Conservation (phyloP, 139 green algal species). For the Microglena sp. region DNA sequence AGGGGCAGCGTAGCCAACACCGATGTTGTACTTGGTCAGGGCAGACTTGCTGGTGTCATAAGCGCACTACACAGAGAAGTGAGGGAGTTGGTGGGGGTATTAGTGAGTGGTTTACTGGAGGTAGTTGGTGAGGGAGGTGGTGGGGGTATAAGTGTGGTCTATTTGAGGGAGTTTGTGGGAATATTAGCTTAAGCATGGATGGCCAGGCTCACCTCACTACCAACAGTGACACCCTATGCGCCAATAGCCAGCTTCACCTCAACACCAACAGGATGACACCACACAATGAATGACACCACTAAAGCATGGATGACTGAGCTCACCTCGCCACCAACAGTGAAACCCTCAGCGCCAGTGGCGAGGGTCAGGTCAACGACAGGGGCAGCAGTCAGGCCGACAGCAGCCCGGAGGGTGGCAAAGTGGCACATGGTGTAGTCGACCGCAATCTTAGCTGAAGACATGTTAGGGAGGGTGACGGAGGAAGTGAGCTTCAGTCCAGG, state of each 20-base stretch:
- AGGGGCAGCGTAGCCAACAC: conserved; percentile 24
- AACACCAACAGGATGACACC: no score
- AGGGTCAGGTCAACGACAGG: conserved; percentile 33
- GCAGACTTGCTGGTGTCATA: conserved; percentile 21
- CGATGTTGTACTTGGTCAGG: conserved; percentile 42
- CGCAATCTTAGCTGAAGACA: conserved; percentile 29
- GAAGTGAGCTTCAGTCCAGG: conserved; percentile 25
- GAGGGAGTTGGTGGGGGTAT: not conserved
- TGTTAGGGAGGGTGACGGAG: conserved; percentile 13
- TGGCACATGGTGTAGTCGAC: conserved; percentile 32
- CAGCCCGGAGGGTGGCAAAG: conserved; percentile 23
- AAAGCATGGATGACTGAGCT: conserved; percentile 18
- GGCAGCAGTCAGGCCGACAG: conserved; percentile 25
- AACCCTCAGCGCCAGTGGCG: conserved; percentile 24
- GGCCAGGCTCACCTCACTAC: not conserved
- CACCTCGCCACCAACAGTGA: conserved; percentile 20
- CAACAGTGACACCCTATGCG: conserved; percentile 14
- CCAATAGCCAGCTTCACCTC: conserved; percentile 23
- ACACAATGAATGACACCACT: not conserved
- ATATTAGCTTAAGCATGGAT: not conserved
- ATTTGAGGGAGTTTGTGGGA: not conserved
- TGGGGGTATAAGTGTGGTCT: not conserved
- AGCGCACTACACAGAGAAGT: not conserved
- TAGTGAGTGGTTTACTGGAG: not conserved
- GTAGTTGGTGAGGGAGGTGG: not conserved